Evolutionary conservation across 768 basidiomycete genomes (phyloP).

Genomic region (Termitomyces sp.): DNA sequence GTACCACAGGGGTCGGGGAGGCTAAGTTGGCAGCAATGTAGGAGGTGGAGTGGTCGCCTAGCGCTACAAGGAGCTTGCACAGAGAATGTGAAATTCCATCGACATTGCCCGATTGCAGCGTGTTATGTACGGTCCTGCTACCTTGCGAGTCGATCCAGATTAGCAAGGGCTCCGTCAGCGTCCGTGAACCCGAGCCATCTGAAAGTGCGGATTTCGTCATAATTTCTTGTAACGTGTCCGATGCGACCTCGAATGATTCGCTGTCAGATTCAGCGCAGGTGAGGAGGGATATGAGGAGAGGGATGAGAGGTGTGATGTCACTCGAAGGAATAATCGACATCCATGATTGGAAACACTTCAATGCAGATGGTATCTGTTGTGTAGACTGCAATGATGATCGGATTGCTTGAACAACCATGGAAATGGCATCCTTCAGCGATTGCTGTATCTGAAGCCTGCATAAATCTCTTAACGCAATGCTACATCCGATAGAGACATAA

Average conservation of each 20-base stretch:
- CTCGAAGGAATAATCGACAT: conserved; percentile 67
- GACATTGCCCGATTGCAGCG: conserved; percentile 36
- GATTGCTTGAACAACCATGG: conserved; percentile 71
- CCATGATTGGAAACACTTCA: conserved; percentile 85
- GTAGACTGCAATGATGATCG: conserved; percentile 45
- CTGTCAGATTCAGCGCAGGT: conserved; percentile 50
- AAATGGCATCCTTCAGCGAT: conserved; percentile 62
- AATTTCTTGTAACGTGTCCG: conserved; percentile 75
- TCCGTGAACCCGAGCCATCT: conserved; percentile 63
- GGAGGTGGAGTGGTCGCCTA: conserved; percentile 83
- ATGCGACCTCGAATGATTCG: conserved; percentile 56
- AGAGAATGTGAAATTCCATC: conserved; percentile 65
- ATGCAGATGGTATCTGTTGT: conserved; percentile 62
- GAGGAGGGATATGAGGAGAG: conserved; percentile 62
- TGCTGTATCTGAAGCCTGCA: conserved; percentile 60
- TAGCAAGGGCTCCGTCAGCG: conserved; percentile 84
- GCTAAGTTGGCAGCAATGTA: conserved; percentile 74
- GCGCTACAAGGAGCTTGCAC: conserved; percentile 75
- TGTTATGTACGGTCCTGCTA: conserved; percentile 36
- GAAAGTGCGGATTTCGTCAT: conserved; percentile 71
- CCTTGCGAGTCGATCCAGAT: conserved; percentile 68
- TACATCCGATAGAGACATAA: neutral
- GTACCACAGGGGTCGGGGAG: conserved; percentile 34
- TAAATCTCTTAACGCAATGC: neutral
- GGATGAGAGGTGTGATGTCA: conserved; percentile 67